Base-by-base conservation (phyloP, 371 early-diverging fungal species). In the Circinella umbellata region DNA sequence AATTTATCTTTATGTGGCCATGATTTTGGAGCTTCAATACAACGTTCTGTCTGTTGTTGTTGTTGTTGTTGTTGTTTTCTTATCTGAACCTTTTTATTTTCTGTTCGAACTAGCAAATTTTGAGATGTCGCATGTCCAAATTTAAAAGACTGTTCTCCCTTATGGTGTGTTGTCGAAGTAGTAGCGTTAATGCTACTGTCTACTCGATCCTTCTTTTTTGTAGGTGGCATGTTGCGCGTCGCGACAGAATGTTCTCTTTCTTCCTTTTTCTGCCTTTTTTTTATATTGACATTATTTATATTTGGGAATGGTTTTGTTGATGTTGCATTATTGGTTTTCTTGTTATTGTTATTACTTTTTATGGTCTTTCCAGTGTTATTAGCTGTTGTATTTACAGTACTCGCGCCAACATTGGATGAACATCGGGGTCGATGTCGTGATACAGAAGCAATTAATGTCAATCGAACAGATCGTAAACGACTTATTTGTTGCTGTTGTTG, bases 371-470 rank as follows among this genome's bases (percentile, higher is more conserved):
- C 3, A 11, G 42, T 42, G 42, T 42, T 42, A 54, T 53, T 20
- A 4, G 39, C 18, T 17, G 18, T 35, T 36, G 63, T 63, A 15
- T 17, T 63, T 42, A 15, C 8, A 51, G 51, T 55, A 27, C 20
- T 59, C 34, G 54, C 27, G 42, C 20, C 47, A n/a, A 63, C 49
- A 38, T 54, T 49, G 20, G 55, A 17, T 13, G 68, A 38, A 17
- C 61, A 34, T 17, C 59, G 51, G n/a, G 67, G 37, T 10, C 71
- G 63, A 55, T 53, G 49, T 17, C 67, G 61, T 54, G 71, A 71
- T n/a, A 71, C 71, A 13, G 71, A 71, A 27, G 71, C 71, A n/a
- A 71, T 67, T 42, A 71, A 67, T 27, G 62, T 55, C 37, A 71
- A 47, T 15, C 67, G 63, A 20, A 71, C 67, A 3, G 71, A 71